phyloP scores from a whole-genome alignment of 2,329 filamentous ascomycete species.

The Xylaria sp. region DNA sequence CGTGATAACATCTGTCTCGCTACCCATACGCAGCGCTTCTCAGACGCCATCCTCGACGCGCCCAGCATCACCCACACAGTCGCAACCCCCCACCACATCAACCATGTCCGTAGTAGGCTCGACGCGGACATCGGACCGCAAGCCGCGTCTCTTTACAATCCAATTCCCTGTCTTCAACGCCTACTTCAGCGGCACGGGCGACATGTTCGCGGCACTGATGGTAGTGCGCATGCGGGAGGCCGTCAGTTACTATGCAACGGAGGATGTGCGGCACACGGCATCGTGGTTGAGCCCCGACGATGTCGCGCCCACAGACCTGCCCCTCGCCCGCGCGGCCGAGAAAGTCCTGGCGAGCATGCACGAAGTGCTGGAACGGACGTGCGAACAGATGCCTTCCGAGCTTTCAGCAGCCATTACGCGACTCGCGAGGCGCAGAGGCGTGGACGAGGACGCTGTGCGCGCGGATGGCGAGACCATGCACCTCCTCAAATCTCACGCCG shows the following conservation, averaged over 20 bases:
- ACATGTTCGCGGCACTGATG: constrained; percentile 97
- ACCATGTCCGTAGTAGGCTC: constrained; percentile 76
- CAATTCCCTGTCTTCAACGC: constrained; percentile 88
- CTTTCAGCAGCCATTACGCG: constrained; percentile 57
- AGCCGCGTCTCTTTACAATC: constrained; percentile 87
- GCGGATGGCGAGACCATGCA: constrained; percentile 67
- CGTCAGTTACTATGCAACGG: constrained; percentile 54
- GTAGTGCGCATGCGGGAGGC: constrained; percentile 89
- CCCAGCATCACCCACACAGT: constrained; percentile 32
- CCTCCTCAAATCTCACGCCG: constrained; percentile 81
- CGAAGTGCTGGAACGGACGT: constrained; percentile 77
- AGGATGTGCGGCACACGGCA: constrained; percentile 61
- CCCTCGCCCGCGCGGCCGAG: constrained; percentile 83
- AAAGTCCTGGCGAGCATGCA: constrained; percentile 96
- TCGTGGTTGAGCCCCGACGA: constrained; percentile 84
- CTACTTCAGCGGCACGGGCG: constrained; percentile 95
- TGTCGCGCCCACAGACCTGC: constrained; percentile 76
- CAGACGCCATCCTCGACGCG: constrained; percentile 77
- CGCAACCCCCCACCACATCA: constrained; percentile 57
- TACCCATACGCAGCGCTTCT: constrained; percentile 64
- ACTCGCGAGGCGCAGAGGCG: constrained; percentile 42
- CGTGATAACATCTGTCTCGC: constrained; percentile 88
- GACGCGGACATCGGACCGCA: constrained; percentile 69
- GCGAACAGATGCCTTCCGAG: constrained; percentile 68
- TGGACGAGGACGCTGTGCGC: constrained; percentile 46